Conservation (phyloP, 140 eudicot genomes). For the Anethum foeniculum region DNA sequence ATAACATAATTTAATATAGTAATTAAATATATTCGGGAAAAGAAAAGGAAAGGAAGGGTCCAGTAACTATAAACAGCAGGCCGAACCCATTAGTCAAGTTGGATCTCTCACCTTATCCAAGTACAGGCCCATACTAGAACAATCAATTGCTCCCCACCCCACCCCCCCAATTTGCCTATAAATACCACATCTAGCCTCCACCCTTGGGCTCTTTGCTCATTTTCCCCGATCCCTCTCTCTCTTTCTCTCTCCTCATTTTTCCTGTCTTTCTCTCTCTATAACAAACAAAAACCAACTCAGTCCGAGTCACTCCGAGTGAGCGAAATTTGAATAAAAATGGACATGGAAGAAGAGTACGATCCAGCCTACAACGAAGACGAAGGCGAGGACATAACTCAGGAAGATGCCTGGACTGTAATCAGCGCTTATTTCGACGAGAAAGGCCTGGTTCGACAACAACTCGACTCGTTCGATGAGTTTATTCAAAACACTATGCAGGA, state of each 20-base stretch:
- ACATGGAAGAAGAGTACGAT: slow-evolving; percentile 53
- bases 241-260: background rate
- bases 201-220: background rate
- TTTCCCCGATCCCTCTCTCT: background rate
- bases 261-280: no score
- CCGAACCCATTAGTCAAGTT: background rate
- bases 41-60: no score
- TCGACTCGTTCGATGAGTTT: slow-evolving; percentile 88
- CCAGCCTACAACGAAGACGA: slow-evolving; percentile 32
- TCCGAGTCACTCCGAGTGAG: background rate
- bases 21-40: no score
- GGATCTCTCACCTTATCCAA: background rate
- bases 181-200: background rate
- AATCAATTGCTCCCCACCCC: background rate
- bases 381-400: slow-evolving; percentile 82
- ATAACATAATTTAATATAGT: no score
- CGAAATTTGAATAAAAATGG: slow-evolving; percentile 24
- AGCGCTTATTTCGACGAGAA: slow-evolving; percentile 85
- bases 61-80: background rate
- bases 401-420: slow-evolving; percentile 95
- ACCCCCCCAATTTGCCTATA: background rate
- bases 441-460: slow-evolving; percentile 85
- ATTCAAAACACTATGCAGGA: slow-evolving; percentile 98
- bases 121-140: background rate
- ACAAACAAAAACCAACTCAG: background rate